phyloP scores from a whole-genome alignment of 2,329 filamentous ascomycete species.

The Metarhizium anisopliae region DNA sequence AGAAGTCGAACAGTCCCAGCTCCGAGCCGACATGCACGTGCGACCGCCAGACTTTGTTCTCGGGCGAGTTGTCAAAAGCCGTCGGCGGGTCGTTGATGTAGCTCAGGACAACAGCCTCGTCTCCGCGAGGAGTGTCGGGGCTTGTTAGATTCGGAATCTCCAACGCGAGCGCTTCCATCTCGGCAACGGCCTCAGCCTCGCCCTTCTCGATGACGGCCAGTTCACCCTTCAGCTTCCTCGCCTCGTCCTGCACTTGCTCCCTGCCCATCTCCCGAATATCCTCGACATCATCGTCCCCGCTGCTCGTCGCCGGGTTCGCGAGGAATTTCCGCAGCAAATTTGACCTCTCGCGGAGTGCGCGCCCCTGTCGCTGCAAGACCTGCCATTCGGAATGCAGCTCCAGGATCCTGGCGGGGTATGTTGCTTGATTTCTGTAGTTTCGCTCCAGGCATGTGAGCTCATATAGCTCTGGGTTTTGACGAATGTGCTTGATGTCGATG shows the following conservation, averaged over 20 bases:
- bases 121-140: slow-evolving; percentile 61
- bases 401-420: slow-evolving; percentile 47
- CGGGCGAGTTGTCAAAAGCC: slow-evolving; percentile 18
- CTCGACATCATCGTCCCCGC: slow-evolving; percentile 31
- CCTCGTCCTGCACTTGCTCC: slow-evolving; percentile 52
- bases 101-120: slow-evolving; percentile 54
- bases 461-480: slow-evolving; percentile 72
- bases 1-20: slow-evolving; percentile 86
- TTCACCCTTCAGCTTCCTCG: slow-evolving; percentile 53
- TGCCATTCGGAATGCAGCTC: slow-evolving; percentile 49
- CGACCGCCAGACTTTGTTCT: slow-evolving; percentile 48
- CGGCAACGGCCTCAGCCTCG: slow-evolving; percentile 48
- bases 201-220: slow-evolving; percentile 51
- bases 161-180: slow-evolving; percentile 68
- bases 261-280: slow-evolving; percentile 29
- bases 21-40: slow-evolving; percentile 81
- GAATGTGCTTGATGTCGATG: slow-evolving; percentile 84
- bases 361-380: slow-evolving; percentile 49
- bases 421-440: slow-evolving; percentile 59
- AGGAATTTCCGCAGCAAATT: slow-evolving; percentile 52
- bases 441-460: slow-evolving; percentile 74
- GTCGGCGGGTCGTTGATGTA: slow-evolving; percentile 69
- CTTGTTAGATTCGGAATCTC: slow-evolving; percentile 83
- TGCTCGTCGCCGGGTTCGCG: slow-evolving; percentile 39
- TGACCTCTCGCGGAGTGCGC: slow-evolving; percentile 53